Evolutionary conservation across 78 protist genomes (phyloP).

Genomic region (Protostelium mycophagum): DNA sequence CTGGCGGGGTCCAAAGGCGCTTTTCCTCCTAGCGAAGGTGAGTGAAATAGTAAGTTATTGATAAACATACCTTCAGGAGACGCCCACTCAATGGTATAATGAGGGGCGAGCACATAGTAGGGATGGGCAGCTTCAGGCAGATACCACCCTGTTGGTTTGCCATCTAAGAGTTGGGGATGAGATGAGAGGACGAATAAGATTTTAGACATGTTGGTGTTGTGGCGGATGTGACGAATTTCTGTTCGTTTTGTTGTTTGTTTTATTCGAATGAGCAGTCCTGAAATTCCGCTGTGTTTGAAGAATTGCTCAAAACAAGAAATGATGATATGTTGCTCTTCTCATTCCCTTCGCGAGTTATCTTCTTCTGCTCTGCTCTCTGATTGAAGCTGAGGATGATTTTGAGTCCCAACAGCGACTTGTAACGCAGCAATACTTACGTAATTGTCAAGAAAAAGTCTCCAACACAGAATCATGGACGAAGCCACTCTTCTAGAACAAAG

Average conservation of each 20-base stretch:
- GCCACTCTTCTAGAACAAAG: background rate
- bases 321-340: too few species aligned
- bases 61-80: background rate
- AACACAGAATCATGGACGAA: background rate
- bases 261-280: too few species aligned
- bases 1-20: background rate
- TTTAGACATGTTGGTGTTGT: background rate
- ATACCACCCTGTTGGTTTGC: conserved; percentile 9
- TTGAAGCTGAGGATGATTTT: too few species aligned
- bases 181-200: background rate
- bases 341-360: too few species aligned
- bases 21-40: conserved; percentile 6
- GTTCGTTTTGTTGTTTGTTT: too few species aligned
- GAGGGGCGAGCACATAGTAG: background rate
- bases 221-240: too few species aligned
- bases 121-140: conserved; percentile 5
- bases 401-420: too few species aligned
- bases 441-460: too few species aligned
- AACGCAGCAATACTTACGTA: too few species aligned
- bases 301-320: too few species aligned
- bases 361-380: too few species aligned
- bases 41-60: background rate
- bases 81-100: background rate
- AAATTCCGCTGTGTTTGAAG: too few species aligned
- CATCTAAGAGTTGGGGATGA: background rate